Evolutionary conservation across 139 green algal species (phyloP).

Genomic region (Axilococcus clingmanii): DNA sequence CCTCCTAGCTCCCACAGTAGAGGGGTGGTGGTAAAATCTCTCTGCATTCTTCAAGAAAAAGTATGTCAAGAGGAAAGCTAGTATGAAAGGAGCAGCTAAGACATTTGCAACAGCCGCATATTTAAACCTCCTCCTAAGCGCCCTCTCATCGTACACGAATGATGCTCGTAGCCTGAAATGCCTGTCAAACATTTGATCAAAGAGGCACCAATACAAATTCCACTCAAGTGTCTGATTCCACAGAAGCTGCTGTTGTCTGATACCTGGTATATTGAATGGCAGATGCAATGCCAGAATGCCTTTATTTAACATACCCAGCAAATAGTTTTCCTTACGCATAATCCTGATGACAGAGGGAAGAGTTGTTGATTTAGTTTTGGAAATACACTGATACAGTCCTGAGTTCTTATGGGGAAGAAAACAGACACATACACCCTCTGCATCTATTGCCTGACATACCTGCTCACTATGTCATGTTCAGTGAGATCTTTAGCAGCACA

Average conservation of each 20-base stretch:
- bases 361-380: too few relatives aligned
- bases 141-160: constrained; percentile 41
- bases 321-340: constrained; percentile 94
- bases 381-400: too few relatives aligned
- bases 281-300: constrained; percentile 56
- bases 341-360: constrained; percentile 69
- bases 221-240: constrained; percentile 94
- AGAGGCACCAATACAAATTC: constrained; percentile 80
- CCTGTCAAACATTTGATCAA: constrained; percentile 86
- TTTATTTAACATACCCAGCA: constrained; percentile 80
- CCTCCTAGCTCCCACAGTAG: constrained; percentile 35
- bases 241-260: constrained; percentile 57
- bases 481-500: constrained; percentile 69
- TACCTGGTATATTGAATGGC: constrained; percentile 25
- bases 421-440: too few relatives aligned
- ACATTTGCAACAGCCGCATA: constrained; percentile 53
- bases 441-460: too few relatives aligned
- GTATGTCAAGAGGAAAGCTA: constrained; percentile 87
- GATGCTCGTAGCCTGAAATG: constrained; percentile 49
- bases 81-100: constrained; percentile 75
- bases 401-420: too few relatives aligned
- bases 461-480: constrained; percentile 85
- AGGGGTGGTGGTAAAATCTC: constrained; percentile 82
- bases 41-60: constrained; percentile 93
- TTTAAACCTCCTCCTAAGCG: constrained; percentile 45